Evolutionary conservation across 192 early-diverging fungal genomes (phyloP), one percentile per base, ranked within the genome.

Genomic region (Spinellus fusiger): DNA sequence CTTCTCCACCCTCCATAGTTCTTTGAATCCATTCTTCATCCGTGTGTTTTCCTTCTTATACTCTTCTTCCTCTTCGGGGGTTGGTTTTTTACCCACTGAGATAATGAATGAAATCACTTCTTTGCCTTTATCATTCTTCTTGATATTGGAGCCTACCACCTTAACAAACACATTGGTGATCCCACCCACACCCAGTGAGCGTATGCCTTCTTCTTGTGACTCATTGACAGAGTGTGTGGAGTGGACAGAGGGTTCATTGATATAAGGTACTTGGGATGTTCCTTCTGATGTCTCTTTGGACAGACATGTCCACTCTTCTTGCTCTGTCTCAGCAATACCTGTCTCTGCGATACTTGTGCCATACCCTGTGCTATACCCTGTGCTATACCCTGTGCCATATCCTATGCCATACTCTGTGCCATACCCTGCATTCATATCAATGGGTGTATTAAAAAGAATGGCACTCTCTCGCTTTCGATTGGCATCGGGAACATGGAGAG

Each of bases 1-100:
- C 71, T 96, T 96, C 62, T 93, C 89, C 32, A 94, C 81, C 10
- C 84, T 84, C 92, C 94, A 94, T 52, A 90, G 62, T 29, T 83
- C 81, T 31, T 78, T 73, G 27, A 70, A 75, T 12, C 79, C 76
- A 5, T 65, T 46, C 13, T 50, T 18, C 5, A 44, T 23, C 10
- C 27, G 40, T 8, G 73, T 69, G 16, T 69, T 75, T 15, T 75
- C 68, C n/a, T 47, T 15, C 12, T 38, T 48, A 27, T 70, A 74
- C 10, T 80, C 76, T 1, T 63, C 50, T 29, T 44, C 35, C 6
- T 38, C 25, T 6, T 26, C 33, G 8, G 73, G 70, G 20, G 67
- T 76, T 15, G 72, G 67, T 26, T 47, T 20, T 25, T 46, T 51
- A 33, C 76, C 68, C 20, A 87, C 64, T 0, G 70, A 69, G 16